Evolutionary conservation across 2,329 filamentous ascomycete species (phyloP), one percentile per base, ranked within the genome.

Genomic region (Monosporascus sp.): DNA sequence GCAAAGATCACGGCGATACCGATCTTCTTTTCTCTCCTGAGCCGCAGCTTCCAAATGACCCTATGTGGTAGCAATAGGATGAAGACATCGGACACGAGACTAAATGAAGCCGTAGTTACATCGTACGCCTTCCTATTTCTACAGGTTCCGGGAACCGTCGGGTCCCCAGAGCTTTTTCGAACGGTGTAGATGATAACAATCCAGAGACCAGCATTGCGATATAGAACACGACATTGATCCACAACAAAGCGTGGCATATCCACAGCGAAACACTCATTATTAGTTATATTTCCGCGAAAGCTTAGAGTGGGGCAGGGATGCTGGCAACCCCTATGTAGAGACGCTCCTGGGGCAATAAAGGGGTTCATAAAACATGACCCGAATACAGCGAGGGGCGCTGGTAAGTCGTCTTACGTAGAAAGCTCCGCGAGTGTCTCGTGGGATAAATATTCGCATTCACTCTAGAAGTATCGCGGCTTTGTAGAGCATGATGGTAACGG

Each of bases 401-500:
- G 5, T 34, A 14, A 34, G 31, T 34, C 31, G 31, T 5, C 31
- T 31, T 34, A 34, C 31, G 52, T 53, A 60, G 51, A 60, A 60
- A 6, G 45, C 37, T 24, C 54, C 56, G 7, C 58, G 58, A 16
- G 52, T 44, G n/a, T 52, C 58, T 27, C 52, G 51, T 11, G 56
- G 58, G 16, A 53, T 53, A 45, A 58, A 56, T 27, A 55, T 51
- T 14, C 51, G 56, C 14, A 51, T 37, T 56, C 58, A 60, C 19
- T 60, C 58, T 19, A 60, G 49, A 5, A 60, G 56, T 20, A 60
- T 60, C 1, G 58, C 58, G 20, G 54, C 58, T 45, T 60, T 60
- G 11, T 58, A 53, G 14, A 51, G 53, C 3, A 58, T 20, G n/a
- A 56, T 51, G 3, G 51, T 45, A 27, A 52, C 52, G n/a, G 56